phyloP scores from a whole-genome alignment of 306 rosid species.

The Prunus dulcis region DNA sequence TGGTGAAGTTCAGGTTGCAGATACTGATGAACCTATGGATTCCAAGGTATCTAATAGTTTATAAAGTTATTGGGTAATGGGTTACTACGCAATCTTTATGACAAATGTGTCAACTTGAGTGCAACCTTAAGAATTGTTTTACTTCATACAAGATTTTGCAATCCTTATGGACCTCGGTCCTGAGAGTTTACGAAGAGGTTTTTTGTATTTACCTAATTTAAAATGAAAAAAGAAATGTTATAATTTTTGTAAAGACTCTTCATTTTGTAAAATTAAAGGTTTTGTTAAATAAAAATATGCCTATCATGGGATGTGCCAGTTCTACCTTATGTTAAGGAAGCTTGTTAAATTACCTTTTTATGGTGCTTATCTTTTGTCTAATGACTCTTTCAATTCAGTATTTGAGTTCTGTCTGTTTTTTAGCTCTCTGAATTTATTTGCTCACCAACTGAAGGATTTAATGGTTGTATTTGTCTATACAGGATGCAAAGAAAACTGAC shows the following conservation, averaged over 20 bases:
- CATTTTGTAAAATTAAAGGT: too few relatives aligned
- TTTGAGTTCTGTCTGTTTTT: slow-evolving; percentile 1
- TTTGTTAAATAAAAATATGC: too few relatives aligned
- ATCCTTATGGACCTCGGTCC: not conserved
- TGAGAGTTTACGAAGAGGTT: not conserved
- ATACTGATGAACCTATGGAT: slow-evolving; percentile 32
- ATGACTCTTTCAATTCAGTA: not conserved
- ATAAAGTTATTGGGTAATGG: not conserved
- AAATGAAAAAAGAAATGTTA: not conserved
- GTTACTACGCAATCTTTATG: not conserved
- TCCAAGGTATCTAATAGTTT: slow-evolving; percentile 41
- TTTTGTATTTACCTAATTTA: not conserved
- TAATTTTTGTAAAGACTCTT: too few relatives aligned
- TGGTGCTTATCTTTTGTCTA: not conserved
- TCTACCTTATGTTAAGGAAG: not conserved
- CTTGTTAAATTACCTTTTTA: not conserved
- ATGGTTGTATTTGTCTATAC: slow-evolving; percentile 24
- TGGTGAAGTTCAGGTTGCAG: slow-evolving; percentile 40
- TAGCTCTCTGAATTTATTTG: not conserved
- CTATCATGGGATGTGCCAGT: not conserved
- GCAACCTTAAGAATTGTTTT: not conserved
- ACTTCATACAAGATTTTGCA: not conserved
- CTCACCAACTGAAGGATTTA: slow-evolving; percentile 14
- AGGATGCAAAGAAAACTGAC: slow-evolving; percentile 50
- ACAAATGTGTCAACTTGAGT: not conserved